A percentile compares a stretch with the other conserved stretches of the same genome.
These are phyloP conservation scores for Xanthoceras sorbifolium DNA, from an alignment of 345 rosid species.

Conservation along the genomic window DNA sequence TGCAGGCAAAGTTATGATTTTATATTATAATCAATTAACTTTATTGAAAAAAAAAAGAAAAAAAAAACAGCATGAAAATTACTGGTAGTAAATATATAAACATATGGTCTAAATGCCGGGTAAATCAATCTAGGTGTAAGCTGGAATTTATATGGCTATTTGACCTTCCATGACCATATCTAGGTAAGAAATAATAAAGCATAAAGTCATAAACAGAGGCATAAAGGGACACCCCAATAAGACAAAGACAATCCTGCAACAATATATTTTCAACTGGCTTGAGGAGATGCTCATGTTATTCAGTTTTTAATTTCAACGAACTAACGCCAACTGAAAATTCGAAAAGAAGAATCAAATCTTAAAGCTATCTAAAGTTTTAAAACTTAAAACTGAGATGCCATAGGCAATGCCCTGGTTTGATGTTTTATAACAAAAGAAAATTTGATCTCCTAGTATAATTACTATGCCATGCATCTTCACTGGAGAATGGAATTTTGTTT, in stretches of 20 bases:
- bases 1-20: slow-evolving; percentile 13
- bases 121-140: not conserved
- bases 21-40: not conserved
- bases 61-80: not conserved
- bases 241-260: too few species aligned
- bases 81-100: not conserved
- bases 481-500: not conserved
- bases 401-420: not conserved
- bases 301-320: too few species aligned
- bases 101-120: not conserved
- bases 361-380: too few species aligned
- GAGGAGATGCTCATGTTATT: too few species aligned
- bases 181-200: not conserved
- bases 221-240: too few species aligned
- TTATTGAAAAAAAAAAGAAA: not conserved
- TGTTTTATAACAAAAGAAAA: not conserved
- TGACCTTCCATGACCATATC: not conserved
- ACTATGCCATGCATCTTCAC: not conserved
- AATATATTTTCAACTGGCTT: too few species aligned
- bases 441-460: not conserved
- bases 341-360: too few species aligned
- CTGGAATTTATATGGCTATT: not conserved
- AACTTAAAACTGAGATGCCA: not conserved
- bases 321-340: too few species aligned
- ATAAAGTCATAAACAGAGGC: not conserved